Conservation (phyloP, 768 basidiomycete genomes). For the Lactifluus echinatus region DNA sequence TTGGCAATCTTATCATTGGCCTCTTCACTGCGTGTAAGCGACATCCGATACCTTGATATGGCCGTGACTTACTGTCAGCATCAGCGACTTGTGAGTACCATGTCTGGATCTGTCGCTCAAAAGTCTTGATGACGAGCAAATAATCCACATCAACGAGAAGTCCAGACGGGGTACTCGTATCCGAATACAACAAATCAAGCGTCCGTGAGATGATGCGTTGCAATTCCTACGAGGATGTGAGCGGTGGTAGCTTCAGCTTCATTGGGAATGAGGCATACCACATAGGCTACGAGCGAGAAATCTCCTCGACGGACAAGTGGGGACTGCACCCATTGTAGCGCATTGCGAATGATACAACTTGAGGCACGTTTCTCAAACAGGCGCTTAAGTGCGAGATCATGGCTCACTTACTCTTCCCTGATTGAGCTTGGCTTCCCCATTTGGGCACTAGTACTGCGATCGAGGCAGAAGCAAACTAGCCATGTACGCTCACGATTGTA, state of each 20-base stretch:
- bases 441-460: constrained; percentile 86
- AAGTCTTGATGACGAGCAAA: constrained; percentile 70
- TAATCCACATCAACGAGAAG: constrained; percentile 82
- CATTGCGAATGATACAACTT: constrained; percentile 83
- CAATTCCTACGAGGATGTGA: constrained; percentile 45
- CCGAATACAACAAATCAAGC: constrained; percentile 84
- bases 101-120: constrained; percentile 66
- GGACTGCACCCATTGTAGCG: constrained; percentile 62
- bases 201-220: constrained; percentile 86
- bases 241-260: constrained; percentile 5
- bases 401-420: constrained; percentile 74
- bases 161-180: constrained; percentile 70
- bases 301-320: constrained; percentile 59
- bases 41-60: not conserved
- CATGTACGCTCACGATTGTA: constrained; percentile 94
- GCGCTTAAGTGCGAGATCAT: not conserved
- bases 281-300: constrained; percentile 62
- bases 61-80: constrained; percentile 13
- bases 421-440: constrained; percentile 95
- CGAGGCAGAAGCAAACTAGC: constrained; percentile 80
- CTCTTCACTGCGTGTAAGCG: not conserved
- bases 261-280: constrained; percentile 37
- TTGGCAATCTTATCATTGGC: constrained; percentile 21
- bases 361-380: constrained; percentile 10
- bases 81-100: constrained; percentile 50